Percentiles rank a stretch among this genome's conserved stretches.
Evolutionary conservation across 768 basidiomycete species (phyloP).

Genomic region (Floccularia luteovirens): DNA sequence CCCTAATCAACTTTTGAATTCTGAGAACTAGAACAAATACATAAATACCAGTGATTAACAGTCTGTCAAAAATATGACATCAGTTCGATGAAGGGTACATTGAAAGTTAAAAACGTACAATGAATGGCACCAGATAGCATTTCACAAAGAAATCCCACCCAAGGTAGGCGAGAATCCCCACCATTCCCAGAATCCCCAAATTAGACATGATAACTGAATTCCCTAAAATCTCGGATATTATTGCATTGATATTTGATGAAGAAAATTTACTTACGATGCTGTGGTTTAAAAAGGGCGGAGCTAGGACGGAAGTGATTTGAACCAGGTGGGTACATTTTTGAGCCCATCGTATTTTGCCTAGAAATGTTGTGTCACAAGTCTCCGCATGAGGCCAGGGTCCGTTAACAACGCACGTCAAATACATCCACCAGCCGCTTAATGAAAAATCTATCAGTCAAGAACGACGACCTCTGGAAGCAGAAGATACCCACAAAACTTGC

Average conservation of each 20-base stretch:
- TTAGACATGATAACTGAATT: neutral
- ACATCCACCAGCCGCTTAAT: constrained; percentile 20
- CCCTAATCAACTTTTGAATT: neutral
- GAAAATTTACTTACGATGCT: constrained; percentile 1
- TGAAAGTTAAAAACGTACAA: neutral
- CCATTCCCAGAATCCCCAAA: neutral
- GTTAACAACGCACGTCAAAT: constrained; percentile 8
- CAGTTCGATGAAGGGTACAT: neutral
- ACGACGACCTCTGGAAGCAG: neutral
- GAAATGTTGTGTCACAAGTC: neutral
- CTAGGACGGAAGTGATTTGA: neutral
- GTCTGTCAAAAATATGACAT: neutral
- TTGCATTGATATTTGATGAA: neutral
- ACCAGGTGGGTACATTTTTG: neutral
- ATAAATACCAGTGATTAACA: constrained; percentile 1
- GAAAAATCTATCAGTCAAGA: neutral
- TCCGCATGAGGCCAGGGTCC: neutral
- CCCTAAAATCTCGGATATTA: neutral
- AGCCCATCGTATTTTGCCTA: constrained; percentile 1
- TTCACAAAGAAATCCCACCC: neutral
- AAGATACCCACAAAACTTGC: neutral
- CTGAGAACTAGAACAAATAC: neutral
- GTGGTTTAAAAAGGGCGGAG: neutral
- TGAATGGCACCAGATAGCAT: neutral
- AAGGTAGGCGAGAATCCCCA: neutral